Base-by-base conservation (phyloP, 2,329 filamentous ascomycete species). In the Lachnellula subtilissima region DNA sequence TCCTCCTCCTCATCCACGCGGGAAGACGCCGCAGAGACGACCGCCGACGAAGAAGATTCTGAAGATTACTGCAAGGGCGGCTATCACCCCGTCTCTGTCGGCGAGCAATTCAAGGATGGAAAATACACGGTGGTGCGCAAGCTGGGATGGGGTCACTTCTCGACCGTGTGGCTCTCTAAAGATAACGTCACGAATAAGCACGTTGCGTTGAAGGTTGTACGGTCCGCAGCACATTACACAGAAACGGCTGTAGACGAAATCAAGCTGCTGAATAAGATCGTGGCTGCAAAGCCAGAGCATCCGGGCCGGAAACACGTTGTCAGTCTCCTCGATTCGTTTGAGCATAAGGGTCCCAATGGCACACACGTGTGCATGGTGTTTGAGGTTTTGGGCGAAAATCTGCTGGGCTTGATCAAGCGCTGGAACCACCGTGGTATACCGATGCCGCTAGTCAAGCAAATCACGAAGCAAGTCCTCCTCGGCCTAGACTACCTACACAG, bases 41-140 rank as follows among this genome's bases (percentile, higher is more conserved):
- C 93, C 40, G 93, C 92, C 70, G 94, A 97, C 72, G 94, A 99
- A 76, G 94, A 99, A 76, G 94, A 99, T 74, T 96, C 91, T 48
- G 93, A 97, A 75, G 94, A 99, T 74, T 99, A 99, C 78, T 97
- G 93, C 83, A 97, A 97, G 76, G 94, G 94, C 69, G 94, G 94
- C 59, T 99, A 97, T 74, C 94, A 99, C 71, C 94, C 94, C 2
- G 94, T 99, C 50, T 82, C 85, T 67, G 88, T 97, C 58, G 94
- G 94, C 67, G 94, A 99, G 76, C 88, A 91, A 70, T 97, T 97
- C 82, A 97, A 97, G 73, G 91, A 97, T 72, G 92, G 91, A 65
- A 93, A 90, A 76, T 99, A 99, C 76, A 94, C 92, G 15, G 86
- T 97, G 56, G 89, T 97, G 73, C 88, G 92, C 75, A 97, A 97